Percentiles rank a stretch among this genome's conserved stretches.
Conservation (phyloP, 78 protist species). For the Dictyostelium intermedium region DNA sequence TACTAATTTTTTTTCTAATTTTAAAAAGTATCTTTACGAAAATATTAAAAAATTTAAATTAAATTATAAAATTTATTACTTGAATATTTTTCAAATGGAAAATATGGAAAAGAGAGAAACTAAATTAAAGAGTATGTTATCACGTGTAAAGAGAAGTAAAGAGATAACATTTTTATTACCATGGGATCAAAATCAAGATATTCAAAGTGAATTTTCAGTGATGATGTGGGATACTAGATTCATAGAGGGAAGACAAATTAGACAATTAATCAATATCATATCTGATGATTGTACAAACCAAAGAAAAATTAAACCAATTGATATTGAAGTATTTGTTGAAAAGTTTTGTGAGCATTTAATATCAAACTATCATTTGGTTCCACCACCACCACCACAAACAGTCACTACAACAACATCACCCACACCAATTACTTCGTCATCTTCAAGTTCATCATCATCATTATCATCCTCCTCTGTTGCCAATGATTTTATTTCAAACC, state of each 20-base stretch:
- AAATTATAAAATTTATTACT: conserved; percentile 5
- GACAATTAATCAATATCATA: conserved; percentile 16
- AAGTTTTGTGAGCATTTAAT: conserved; percentile 24
- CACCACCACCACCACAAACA: neutral
- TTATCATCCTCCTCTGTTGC: neutral
- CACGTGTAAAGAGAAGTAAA: neutral
- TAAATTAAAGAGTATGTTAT: neutral
- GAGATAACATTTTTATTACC: conserved; percentile 18
- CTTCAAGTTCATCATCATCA: neutral
- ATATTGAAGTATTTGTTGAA: conserved; percentile 63
- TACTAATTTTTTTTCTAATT: neutral
- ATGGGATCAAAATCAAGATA: conserved; percentile 51
- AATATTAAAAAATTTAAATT: conserved; percentile 4
- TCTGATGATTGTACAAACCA: conserved; percentile 8
- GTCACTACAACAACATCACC: neutral
- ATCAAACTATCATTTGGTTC: neutral
- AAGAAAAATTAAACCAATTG: conserved; percentile 40
- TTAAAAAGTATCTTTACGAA: neutral
- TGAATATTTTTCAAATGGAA: neutral
- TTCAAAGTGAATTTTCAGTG: conserved; percentile 7
- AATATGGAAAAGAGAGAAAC: conserved; percentile 18
- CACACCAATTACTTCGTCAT: neutral
- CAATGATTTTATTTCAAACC: neutral
- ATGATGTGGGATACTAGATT: conserved; percentile 43
- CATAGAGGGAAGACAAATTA: conserved; percentile 45